Percentiles rank a stretch among this genome's conserved stretches.
phyloP scores from a whole-genome alignment of 2,329 filamentous ascomycete genomes.

The Cytospora piceae region DNA sequence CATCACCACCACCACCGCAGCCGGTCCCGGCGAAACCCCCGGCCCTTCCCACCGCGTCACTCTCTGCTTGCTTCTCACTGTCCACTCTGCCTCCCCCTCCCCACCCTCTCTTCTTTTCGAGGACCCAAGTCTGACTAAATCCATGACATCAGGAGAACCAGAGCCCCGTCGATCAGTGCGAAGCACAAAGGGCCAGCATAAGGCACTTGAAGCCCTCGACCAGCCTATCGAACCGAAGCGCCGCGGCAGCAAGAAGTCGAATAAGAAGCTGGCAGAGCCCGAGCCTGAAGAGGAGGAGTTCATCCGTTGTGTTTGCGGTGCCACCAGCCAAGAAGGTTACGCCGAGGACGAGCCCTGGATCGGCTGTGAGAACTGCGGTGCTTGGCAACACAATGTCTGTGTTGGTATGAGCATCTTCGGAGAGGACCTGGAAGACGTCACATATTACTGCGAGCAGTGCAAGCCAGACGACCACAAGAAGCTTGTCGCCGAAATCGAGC shows the following conservation, averaged over 20 bases:
- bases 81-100: not conserved
- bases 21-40: not conserved
- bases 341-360: slow-evolving; percentile 86
- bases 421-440: slow-evolving; percentile 74
- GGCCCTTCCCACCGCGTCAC: not conserved
- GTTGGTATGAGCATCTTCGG: slow-evolving; percentile 82
- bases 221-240: slow-evolving; percentile 59
- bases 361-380: slow-evolving; percentile 87
- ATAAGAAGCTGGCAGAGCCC: slow-evolving; percentile 63
- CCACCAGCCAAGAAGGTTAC: slow-evolving; percentile 82
- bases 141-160: slow-evolving; percentile 41
- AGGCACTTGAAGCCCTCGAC: slow-evolving; percentile 80
- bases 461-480: slow-evolving; percentile 80
- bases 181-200: slow-evolving; percentile 96
- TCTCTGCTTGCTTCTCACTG: not conserved
- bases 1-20: not conserved
- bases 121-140: slow-evolving; percentile 30
- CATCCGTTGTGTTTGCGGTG: slow-evolving; percentile 92
- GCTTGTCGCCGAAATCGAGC: slow-evolving; percentile 75
- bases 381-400: slow-evolving; percentile 98
- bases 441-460: slow-evolving; percentile 91
- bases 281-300: slow-evolving; percentile 67
- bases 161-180: slow-evolving; percentile 94
- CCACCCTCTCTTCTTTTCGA: not conserved
- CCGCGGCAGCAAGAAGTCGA: slow-evolving; percentile 47